Base-by-base conservation (phyloP, 1,284 basidiomycete genomes). In the Leccinum subrobustum region DNA sequence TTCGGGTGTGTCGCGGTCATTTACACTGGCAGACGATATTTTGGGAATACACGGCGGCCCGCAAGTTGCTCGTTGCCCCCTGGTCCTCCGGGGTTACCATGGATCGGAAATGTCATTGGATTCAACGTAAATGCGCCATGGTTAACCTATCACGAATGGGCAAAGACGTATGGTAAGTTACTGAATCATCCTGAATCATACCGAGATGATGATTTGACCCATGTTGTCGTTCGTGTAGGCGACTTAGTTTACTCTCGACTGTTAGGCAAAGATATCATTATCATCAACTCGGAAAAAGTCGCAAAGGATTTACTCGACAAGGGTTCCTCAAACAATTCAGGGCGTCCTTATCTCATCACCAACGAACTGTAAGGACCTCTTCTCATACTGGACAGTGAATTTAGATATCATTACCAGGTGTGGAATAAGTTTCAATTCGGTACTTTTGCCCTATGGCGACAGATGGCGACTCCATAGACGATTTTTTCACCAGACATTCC, bases 201-300 rank as follows among this genome's bases (percentile, higher is more conserved):
- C 48, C 4, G 18, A 27, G 8, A 25, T 25, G 16, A 25, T 11
- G 23, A 3, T 44, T 18, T 16, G 6, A 29, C 16, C 5, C 6
- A 31, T 25, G 23, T 23, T 25, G 20, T 14, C 16, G 47, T 48
- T 23, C 29, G 29, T 33, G 6, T 6, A 52, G 50, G 50, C n/a
- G 16, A 52, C 29, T n/a, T 52, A 12, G 25, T 52, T 29, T 16
- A 51, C 50, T 51, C 50, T 51, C 50, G 50, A 29, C 9, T 52
- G 27, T 29, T 52, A 11, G 50, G 50, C 8, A 62, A 63, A 60
- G 60, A 61, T 56, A 59, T 64, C 58, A 54, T 66, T 33, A 25
- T 73, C 7, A 59, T 70, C 11, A 71, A 70, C 51, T 73, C 69
- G 1, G 68, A 68, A 39, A 58, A 58, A 55, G 57, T 62, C 57